Base-by-base conservation (phyloP, 371 early-diverging fungal species). In the Basidiobolus heterosporus region DNA sequence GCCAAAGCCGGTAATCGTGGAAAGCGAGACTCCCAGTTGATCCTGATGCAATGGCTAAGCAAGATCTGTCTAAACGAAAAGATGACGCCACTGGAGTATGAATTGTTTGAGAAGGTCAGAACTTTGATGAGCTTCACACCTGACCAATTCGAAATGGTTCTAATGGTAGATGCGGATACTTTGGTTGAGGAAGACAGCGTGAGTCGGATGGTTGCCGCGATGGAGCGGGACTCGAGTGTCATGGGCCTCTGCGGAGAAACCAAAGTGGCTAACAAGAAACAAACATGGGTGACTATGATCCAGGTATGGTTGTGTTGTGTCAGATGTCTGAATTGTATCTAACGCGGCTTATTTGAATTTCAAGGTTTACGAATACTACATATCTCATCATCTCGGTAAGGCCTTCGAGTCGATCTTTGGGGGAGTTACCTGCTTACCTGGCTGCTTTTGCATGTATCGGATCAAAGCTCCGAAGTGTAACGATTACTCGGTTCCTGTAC, bases 101-200 rank as follows among this genome's bases (percentile, higher is more conserved):
- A 91, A 44, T 67, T 98, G 15, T 96, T 88, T 61, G 71, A 75
- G 58, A 84, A 90, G 52, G 83, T 97, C 46, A 75, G 75, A 55
- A 62, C 68, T 30, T 62, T 89, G 11, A 76, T 80, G 45, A 78
- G 87, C 45, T 78, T 91, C 11, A 82, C 82, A 14, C 88, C 95
- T 15, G 71, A 75, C 45, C 62, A 66, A 44, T 93, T 82, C 59
- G 92, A 93, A 56, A 70, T 83, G 46, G 74, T 97, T 21, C 65
- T 97, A 36, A 93, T 94, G 89, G 90, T 97, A 1, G 98, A 94
- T 56, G 94, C 98, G 0, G 95, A 97, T 57, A 97, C 98, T 0
- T 69, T 74, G 46, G 86, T 89, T 0, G 64, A 75, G 49, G 75
- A 74, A 1, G 84, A 85, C 47, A 74, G 87, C 11, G 57, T 91